These are phyloP conservation scores for Ascochyta clinopodiicola DNA, from an alignment of 2,329 filamentous ascomycete species.

Conservation along the genomic window DNA sequence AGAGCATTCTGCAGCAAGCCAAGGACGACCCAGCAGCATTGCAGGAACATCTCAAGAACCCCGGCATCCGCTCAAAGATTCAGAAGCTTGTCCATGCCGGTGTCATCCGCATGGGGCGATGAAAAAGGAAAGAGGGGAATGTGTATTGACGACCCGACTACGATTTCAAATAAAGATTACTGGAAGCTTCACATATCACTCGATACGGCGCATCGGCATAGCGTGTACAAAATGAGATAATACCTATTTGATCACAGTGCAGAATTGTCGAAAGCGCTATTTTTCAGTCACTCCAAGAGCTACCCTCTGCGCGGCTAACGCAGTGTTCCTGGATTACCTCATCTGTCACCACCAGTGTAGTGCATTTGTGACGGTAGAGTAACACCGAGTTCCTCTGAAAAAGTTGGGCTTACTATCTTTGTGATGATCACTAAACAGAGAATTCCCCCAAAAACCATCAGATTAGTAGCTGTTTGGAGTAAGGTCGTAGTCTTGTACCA, in stretches of 20 bases:
- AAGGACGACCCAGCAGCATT: conserved; percentile 91
- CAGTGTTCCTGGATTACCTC: no score
- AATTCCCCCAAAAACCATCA: no score
- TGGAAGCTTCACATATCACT: conserved; percentile 1
- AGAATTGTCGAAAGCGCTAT: not conserved
- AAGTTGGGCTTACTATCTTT: no score
- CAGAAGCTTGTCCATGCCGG: conserved; percentile 94
- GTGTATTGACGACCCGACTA: conserved; percentile 15
- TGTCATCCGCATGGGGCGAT: conserved; percentile 79
- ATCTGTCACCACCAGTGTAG: no score
- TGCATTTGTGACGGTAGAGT: no score
- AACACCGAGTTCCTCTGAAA: no score
- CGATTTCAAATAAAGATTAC: conserved; percentile 10
- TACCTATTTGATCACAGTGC: not conserved
- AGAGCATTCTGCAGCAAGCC: conserved; percentile 94
- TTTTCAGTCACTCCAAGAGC: no score
- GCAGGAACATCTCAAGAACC: conserved; percentile 97
- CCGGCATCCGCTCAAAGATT: conserved; percentile 82
- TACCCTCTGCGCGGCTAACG: no score
- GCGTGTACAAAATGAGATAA: conserved; percentile 20
- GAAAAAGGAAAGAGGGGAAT: not conserved
- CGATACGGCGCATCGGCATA: conserved; percentile 27
- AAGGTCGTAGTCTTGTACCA: no score
- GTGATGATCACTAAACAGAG: no score
- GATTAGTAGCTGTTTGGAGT: no score